A percentile compares a stretch with the other conserved stretches of the same genome.
Evolutionary conservation across 1,284 basidiomycete genomes (phyloP).

Genomic region (Apiotrichum laibachii): DNA sequence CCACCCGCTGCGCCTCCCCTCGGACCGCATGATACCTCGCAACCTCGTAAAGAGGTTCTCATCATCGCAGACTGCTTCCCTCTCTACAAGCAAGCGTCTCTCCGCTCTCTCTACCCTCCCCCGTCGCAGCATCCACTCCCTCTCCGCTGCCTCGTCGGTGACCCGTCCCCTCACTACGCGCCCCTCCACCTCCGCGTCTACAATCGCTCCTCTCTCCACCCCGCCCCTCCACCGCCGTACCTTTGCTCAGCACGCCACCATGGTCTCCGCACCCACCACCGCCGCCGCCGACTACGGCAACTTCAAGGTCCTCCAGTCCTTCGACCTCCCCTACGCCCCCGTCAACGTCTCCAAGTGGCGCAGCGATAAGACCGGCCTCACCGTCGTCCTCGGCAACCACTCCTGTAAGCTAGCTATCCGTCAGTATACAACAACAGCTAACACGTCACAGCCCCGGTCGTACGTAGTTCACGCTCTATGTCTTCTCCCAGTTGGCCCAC

Average conservation of each 20-base stretch:
- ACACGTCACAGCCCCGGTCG: constrained; percentile 33
- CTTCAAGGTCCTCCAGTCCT: constrained; percentile 46
- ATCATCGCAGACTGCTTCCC: background rate
- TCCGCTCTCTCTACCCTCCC: background rate
- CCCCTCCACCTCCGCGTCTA: background rate
- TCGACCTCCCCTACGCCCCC: constrained; percentile 48
- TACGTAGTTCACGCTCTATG: constrained; percentile 12
- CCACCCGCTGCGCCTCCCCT: background rate
- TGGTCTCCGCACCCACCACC: constrained; percentile 1
- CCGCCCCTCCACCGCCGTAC: constrained; percentile 1
- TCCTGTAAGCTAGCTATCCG: constrained; percentile 58
- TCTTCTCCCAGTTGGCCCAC: too few species aligned
- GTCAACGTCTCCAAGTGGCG: constrained; percentile 49
- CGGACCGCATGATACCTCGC: constrained; percentile 4
- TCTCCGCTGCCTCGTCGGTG: background rate
- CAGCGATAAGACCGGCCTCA: constrained; percentile 52
- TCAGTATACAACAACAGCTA: background rate
- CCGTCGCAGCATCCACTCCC: background rate
- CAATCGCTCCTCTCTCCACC: background rate
- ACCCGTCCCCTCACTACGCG: background rate
- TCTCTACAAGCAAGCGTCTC: background rate
- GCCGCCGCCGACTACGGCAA: constrained; percentile 36
- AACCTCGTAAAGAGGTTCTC: constrained; percentile 10
- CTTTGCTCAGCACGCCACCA: constrained; percentile 7
- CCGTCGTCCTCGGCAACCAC: constrained; percentile 61